These are phyloP conservation scores for Brettanomyces naardenensis DNA, from an alignment of 805 yeast species.

Conservation along the genomic window DNA sequence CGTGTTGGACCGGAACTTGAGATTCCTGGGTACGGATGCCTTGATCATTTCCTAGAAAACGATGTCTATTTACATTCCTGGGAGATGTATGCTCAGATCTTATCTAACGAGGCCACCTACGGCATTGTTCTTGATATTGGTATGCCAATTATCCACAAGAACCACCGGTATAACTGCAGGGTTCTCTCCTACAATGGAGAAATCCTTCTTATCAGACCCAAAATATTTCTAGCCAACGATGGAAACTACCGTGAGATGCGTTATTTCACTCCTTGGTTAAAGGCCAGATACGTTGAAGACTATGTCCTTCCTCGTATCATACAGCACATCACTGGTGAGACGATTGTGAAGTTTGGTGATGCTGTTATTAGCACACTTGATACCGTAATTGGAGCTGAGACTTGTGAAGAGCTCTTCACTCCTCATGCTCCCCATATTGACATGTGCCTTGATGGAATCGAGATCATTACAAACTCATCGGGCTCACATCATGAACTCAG, in stretches of 20 bases:
- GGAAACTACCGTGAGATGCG: constrained; percentile 99
- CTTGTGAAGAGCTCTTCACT: constrained; percentile 96
- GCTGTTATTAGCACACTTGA: constrained; percentile 78
- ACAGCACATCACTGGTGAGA: constrained; percentile 58
- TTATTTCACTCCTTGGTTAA: constrained; percentile 90
- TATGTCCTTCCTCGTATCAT: constrained; percentile 66
- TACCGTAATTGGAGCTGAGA: constrained; percentile 92
- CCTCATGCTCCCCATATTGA: constrained; percentile 93
- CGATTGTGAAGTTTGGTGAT: constrained; percentile 76
- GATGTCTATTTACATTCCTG: constrained; percentile 87
- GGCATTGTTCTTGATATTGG: constrained; percentile 87
- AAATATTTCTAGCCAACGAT: constrained; percentile 89
- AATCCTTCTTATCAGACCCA: constrained; percentile 84
- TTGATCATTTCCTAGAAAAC: constrained; percentile 88
- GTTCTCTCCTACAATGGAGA: constrained; percentile 71
- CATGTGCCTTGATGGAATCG: constrained; percentile 95
- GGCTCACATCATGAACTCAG: constrained; percentile 98
- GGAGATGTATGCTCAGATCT: constrained; percentile 84
- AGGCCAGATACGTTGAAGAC: constrained; percentile 67
- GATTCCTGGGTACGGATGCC: constrained; percentile 88
- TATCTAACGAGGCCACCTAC: constrained; percentile 57
- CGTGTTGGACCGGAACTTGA: constrained; percentile 98
- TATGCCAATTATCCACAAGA: constrained; percentile 85
- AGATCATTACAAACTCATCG: constrained; percentile 87
- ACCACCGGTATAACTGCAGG: constrained; percentile 88